Evolutionary conservation across 805 yeast species (phyloP).

Genomic region (Starmera caribaea): DNA sequence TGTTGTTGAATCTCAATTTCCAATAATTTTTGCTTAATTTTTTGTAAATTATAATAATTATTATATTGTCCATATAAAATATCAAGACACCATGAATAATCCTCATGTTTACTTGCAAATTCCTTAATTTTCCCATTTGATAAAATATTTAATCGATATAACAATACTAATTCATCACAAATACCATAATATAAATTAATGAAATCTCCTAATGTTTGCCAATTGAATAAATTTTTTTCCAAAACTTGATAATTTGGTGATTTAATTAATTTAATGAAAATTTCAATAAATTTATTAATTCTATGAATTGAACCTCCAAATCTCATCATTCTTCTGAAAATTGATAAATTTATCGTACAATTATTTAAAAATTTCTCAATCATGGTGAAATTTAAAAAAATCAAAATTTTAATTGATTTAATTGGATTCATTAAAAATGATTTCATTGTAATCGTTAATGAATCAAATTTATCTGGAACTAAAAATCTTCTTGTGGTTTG

Average conservation of each 20-base stretch:
- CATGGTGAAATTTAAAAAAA: slow-evolving; percentile 21
- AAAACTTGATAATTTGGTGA: slow-evolving; percentile 13
- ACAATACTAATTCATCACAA: slow-evolving; percentile 51
- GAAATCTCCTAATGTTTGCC: slow-evolving; percentile 38
- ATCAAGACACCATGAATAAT: slow-evolving; percentile 61
- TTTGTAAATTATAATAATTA: slow-evolving; percentile 33
- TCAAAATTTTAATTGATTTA: slow-evolving; percentile 13
- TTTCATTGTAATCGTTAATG: slow-evolving; percentile 18
- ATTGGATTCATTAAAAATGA: slow-evolving; percentile 16
- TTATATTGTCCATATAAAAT: slow-evolving; percentile 47
- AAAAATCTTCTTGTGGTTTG: slow-evolving; percentile 25
- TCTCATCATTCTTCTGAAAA: slow-evolving; percentile 59
- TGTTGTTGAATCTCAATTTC: slow-evolving; percentile 48
- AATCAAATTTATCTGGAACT: slow-evolving; percentile 18
- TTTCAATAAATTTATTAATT: slow-evolving; percentile 26
- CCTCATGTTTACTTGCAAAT: slow-evolving; percentile 46
- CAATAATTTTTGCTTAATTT: slow-evolving; percentile 37
- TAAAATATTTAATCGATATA: slow-evolving; percentile 44
- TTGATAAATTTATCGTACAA: slow-evolving; percentile 36
- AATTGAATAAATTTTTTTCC: slow-evolving; percentile 27
- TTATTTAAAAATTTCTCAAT: slow-evolving; percentile 29
- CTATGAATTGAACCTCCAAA: slow-evolving; percentile 65
- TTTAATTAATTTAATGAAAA: slow-evolving; percentile 18
- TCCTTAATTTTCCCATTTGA: slow-evolving; percentile 25
- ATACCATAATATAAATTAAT: slow-evolving; percentile 53